Percentiles rank a stretch among this genome's conserved stretches.
Conservation (phyloP, 2,329 filamentous ascomycete genomes). For the Leptographium lundbergii region DNA sequence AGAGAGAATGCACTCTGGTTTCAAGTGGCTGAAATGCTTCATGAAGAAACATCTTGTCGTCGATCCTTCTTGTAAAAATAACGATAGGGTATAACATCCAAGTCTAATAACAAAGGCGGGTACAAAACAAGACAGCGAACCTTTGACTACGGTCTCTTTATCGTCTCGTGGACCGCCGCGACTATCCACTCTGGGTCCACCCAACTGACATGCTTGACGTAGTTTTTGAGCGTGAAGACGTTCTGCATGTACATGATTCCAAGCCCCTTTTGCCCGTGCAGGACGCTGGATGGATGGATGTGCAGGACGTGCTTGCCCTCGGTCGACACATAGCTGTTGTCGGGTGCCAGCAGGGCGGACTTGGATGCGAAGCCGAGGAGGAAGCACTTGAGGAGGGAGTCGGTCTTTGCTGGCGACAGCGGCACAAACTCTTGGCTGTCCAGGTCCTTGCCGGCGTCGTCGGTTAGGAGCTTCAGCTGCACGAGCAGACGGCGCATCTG, state of each 20-base stretch:
- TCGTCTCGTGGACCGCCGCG: slow-evolving; percentile 21
- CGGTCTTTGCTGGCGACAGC: slow-evolving; percentile 39
- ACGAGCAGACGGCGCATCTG: slow-evolving; percentile 46
- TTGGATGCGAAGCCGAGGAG: slow-evolving; percentile 47
- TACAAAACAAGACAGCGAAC: background rate
- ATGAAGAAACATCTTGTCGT: too few species aligned
- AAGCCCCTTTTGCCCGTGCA: slow-evolving; percentile 50
- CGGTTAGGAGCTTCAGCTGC: slow-evolving; percentile 35
- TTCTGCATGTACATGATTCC: slow-evolving; percentile 58
- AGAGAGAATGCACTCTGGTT: too few species aligned
- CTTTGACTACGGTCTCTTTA: background rate
- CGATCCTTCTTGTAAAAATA: too few species aligned
- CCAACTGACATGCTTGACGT: slow-evolving; percentile 52
- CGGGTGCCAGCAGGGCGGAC: slow-evolving; percentile 47
- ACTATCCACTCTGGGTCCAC: slow-evolving; percentile 48
- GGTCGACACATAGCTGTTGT: slow-evolving; percentile 47
- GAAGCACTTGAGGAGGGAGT: slow-evolving; percentile 46
- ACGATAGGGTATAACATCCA: background rate
- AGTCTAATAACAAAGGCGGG: background rate
- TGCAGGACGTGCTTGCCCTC: slow-evolving; percentile 47
- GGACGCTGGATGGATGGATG: slow-evolving; percentile 49
- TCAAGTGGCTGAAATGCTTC: too few species aligned
- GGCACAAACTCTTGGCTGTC: slow-evolving; percentile 38
- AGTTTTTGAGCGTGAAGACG: slow-evolving; percentile 53
- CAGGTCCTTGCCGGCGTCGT: slow-evolving; percentile 30